Percentiles rank a stretch among this genome's conserved stretches.
Evolutionary conservation across 2,329 filamentous ascomycete genomes (phyloP).

Genomic region (Neopestalotiopsis sp.): DNA sequence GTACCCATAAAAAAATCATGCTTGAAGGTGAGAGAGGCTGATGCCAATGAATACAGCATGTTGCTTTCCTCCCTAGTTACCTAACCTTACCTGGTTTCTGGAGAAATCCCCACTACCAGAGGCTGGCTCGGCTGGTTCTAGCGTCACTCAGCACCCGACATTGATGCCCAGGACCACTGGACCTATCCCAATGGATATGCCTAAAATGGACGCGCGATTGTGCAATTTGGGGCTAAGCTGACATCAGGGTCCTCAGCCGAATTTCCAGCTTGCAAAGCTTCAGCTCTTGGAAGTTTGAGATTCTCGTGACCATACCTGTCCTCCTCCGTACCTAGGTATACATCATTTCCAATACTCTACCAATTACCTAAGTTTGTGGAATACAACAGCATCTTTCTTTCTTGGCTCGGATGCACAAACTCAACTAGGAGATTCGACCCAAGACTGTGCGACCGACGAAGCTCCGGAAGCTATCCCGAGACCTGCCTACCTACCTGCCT

Average conservation of each 20-base stretch:
- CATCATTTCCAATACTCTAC: too few species aligned
- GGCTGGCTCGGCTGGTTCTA: background rate
- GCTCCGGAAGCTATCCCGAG: background rate
- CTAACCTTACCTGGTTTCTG: too few species aligned
- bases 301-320: background rate
- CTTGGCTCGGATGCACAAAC: too few species aligned
- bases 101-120: too few species aligned
- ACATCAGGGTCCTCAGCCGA: slow-evolving; percentile 9
- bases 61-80: too few species aligned
- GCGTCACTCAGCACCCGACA: background rate
- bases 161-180: background rate
- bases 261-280: background rate
- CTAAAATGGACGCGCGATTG: slow-evolving; percentile 2
- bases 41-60: too few species aligned
- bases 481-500: background rate
- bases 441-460: too few species aligned
- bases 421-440: too few species aligned
- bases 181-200: background rate
- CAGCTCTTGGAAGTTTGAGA: background rate
- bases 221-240: slow-evolving; percentile 11
- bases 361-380: too few species aligned
- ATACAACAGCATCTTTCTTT: too few species aligned
- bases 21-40: too few species aligned
- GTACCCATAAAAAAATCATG: too few species aligned
- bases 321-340: background rate